A percentile compares a stretch with the other conserved stretches of the same genome.
phyloP scores from a whole-genome alignment of 2,329 filamentous ascomycete genomes.

The Plectosphaerella plurivora region DNA sequence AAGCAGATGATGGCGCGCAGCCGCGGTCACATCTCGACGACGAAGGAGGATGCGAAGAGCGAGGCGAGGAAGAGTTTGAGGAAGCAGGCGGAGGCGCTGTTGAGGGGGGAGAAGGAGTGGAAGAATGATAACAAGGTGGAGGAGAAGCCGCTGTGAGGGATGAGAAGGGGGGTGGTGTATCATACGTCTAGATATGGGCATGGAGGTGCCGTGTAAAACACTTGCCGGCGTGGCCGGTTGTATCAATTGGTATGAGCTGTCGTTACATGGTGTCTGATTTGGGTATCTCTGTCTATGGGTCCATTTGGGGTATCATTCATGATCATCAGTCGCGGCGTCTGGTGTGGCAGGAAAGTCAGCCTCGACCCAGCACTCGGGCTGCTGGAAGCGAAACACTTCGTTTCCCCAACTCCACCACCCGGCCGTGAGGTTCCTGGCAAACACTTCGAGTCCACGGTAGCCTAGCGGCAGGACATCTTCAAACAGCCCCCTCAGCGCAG shows the following conservation, averaged over 20 bases:
- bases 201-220: too few species aligned
- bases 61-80: constrained; percentile 32
- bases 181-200: neutral
- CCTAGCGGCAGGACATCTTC: constrained; percentile 44
- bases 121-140: constrained; percentile 40
- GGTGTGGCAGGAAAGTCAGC: neutral
- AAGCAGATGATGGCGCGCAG: constrained; percentile 25
- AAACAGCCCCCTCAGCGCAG: constrained; percentile 61
- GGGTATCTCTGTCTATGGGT: too few species aligned
- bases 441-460: constrained; percentile 66
- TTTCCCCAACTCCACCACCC: constrained; percentile 80
- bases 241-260: too few species aligned
- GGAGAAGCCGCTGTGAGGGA: constrained; percentile 31
- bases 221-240: too few species aligned
- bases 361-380: constrained; percentile 44
- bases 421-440: constrained; percentile 67
- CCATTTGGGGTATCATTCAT: too few species aligned
- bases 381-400: constrained; percentile 67
- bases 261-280: too few species aligned
- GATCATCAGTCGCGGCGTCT: too few species aligned
- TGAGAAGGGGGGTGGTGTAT: neutral
- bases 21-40: constrained; percentile 25
- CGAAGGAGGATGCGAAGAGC: constrained; percentile 34
- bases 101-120: constrained; percentile 61
- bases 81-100: constrained; percentile 55